Percentiles rank a stretch among this genome's conserved stretches.
These are phyloP conservation scores for Potentilla sterilis DNA, from an alignment of 306 rosid genomes.

Conservation along the genomic window DNA sequence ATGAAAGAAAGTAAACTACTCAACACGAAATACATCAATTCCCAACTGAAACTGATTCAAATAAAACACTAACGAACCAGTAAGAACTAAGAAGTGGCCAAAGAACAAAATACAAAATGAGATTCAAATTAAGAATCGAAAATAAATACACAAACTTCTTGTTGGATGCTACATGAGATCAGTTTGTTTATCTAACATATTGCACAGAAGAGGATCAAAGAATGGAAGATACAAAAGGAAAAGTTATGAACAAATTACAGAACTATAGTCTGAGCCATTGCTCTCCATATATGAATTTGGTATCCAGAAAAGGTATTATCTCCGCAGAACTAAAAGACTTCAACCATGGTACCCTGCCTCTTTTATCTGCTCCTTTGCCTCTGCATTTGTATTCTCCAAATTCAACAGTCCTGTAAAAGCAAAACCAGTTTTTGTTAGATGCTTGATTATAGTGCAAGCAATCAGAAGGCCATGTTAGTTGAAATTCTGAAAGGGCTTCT, in stretches of 20 bases:
- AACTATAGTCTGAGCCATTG: slow-evolving; percentile 70
- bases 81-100: too few relatives aligned
- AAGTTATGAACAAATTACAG: background rate
- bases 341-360: slow-evolving; percentile 66
- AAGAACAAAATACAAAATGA: background rate
- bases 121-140: background rate
- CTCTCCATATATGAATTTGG: slow-evolving; percentile 59
- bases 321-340: slow-evolving; percentile 51
- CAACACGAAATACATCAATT: too few relatives aligned
- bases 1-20: too few relatives aligned
- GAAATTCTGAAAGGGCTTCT: background rate
- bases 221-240: background rate
- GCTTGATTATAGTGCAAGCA: background rate
- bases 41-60: too few relatives aligned
- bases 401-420: slow-evolving; percentile 62
- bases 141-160: background rate
- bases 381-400: slow-evolving; percentile 67
- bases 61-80: too few relatives aligned
- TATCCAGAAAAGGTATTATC: slow-evolving; percentile 54
- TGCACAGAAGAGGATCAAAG: background rate
- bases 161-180: background rate
- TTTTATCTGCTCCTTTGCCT: slow-evolving; percentile 66
- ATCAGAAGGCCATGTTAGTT: background rate
- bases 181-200: background rate
- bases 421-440: slow-evolving; percentile 3